Percentiles rank a stretch among this genome's conserved stretches.
Conservation (phyloP, 108 stramenopile genomes). For the Hondaea fermentalgiana region DNA sequence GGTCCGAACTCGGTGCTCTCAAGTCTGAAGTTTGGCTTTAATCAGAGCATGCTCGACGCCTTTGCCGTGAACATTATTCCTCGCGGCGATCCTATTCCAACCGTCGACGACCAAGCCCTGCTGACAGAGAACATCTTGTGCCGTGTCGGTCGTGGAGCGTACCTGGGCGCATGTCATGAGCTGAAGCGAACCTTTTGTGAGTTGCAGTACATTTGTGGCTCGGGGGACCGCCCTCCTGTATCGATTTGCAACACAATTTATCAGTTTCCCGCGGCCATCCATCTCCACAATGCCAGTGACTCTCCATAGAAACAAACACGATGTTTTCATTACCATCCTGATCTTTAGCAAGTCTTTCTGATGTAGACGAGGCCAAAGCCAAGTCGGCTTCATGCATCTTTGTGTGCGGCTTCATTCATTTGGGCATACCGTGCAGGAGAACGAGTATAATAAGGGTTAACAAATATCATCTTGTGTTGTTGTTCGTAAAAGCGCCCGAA, state of each 20-base stretch:
- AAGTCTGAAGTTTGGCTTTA: slow-evolving; percentile 53
- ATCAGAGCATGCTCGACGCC: slow-evolving; percentile 44
- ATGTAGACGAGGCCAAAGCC: no score
- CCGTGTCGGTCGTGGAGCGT: not conserved
- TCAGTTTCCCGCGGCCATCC: not conserved
- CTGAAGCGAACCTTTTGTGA: not conserved
- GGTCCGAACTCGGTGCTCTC: slow-evolving; percentile 58
- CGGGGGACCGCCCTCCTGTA: not conserved
- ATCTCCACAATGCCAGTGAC: not conserved
- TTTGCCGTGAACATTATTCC: slow-evolving; percentile 74
- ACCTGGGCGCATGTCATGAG: not conserved
- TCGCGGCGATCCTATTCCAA: slow-evolving; percentile 59
- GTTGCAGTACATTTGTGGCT: slow-evolving; percentile 8
- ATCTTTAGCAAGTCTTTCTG: no score
- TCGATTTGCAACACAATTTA: not conserved
- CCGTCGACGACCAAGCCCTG: slow-evolving; percentile 48
- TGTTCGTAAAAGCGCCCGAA: no score
- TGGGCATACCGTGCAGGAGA: no score
- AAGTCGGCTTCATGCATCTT: no score
- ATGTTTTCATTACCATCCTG: not conserved
- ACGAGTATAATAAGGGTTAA: no score
- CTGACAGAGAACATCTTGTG: not conserved
- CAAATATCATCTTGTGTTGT: no score
- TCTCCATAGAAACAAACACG: not conserved
- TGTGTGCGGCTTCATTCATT: no score